phyloP scores from a whole-genome alignment of 116 monocot genomes.

The Trichopus zeylanicus region DNA sequence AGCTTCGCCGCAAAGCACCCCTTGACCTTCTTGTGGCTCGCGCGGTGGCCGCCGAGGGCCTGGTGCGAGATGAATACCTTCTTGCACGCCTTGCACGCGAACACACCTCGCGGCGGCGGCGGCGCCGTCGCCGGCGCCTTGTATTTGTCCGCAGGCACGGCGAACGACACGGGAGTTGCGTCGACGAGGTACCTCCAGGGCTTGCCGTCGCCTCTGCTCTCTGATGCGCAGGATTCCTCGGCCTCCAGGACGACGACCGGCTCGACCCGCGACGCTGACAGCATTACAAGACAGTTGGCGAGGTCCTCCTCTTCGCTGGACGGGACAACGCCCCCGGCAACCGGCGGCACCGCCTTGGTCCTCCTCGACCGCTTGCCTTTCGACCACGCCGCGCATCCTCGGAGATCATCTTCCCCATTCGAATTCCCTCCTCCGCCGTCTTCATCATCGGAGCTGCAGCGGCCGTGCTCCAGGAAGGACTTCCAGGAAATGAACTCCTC shows the following conservation, averaged over 20 bases:
- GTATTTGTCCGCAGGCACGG: too few species aligned
- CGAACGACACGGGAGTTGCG: too few species aligned
- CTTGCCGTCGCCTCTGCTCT: too few species aligned
- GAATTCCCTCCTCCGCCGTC: slow-evolving; percentile 5
- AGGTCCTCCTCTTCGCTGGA: slow-evolving; percentile 65
- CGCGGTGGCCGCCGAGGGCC: slow-evolving; percentile 89
- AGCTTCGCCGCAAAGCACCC: slow-evolving; percentile 77
- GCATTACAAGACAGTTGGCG: slow-evolving; percentile 61
- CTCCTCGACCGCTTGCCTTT: slow-evolving; percentile 59
- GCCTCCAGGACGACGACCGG: slow-evolving; percentile 21
- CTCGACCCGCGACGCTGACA: slow-evolving; percentile 39
- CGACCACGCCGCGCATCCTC: slow-evolving; percentile 28
- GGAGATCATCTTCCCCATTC: slow-evolving; percentile 1
- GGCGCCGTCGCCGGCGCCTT: too few species aligned
- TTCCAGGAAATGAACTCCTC: slow-evolving; percentile 65
- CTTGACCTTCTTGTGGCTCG: slow-evolving; percentile 95
- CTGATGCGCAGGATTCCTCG: slow-evolving; percentile 54
- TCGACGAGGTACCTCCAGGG: too few species aligned
- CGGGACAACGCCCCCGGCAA: neutral
- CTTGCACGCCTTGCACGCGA: slow-evolving; percentile 88
- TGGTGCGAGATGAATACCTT: slow-evolving; percentile 86
- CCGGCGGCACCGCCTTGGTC: neutral
- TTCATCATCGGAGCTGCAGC: slow-evolving; percentile 24
- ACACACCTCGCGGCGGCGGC: slow-evolving; percentile 22
- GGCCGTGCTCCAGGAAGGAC: slow-evolving; percentile 58